These are phyloP conservation scores for Kuraishia piskuri DNA, from an alignment of 805 yeast species.

Conservation along the genomic window DNA sequence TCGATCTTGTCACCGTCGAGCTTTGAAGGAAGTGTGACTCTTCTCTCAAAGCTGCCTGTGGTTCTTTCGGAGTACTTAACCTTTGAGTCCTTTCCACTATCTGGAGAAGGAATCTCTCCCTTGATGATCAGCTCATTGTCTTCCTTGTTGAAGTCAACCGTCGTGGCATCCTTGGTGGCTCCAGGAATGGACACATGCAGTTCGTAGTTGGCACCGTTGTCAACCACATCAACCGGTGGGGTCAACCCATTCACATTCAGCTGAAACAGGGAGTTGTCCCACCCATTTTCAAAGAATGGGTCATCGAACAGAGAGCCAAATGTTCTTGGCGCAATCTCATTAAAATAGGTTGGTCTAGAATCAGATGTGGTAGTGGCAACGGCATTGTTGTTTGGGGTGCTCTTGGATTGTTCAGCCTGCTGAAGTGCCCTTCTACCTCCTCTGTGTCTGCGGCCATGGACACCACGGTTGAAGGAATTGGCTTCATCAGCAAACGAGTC, in stretches of 20 bases:
- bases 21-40: constrained; percentile 31
- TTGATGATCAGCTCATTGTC: constrained; percentile 31
- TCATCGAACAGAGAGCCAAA: background rate
- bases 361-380: background rate
- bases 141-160: constrained; percentile 37
- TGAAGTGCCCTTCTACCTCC: background rate
- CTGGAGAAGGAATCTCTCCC: constrained; percentile 31
- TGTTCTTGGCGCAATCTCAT: background rate
- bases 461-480: background rate
- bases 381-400: background rate
- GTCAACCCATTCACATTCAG: constrained; percentile 10
- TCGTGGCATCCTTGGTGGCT: constrained; percentile 32
- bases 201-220: constrained; percentile 30
- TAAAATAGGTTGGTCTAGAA: background rate
- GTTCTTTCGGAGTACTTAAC: constrained; percentile 12
- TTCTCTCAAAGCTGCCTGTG: constrained; percentile 28
- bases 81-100: constrained; percentile 3
- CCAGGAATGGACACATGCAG: constrained; percentile 40
- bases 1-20: constrained; percentile 34
- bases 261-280: background rate
- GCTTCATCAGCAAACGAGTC: background rate
- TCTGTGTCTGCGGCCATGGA: background rate
- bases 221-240: constrained; percentile 40
- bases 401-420: background rate
- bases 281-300: background rate